A percentile compares a stretch with the other conserved stretches of the same genome.
phyloP scores from a whole-genome alignment of 805 yeast genomes.

The Zygotorulaspora danielsina region DNA sequence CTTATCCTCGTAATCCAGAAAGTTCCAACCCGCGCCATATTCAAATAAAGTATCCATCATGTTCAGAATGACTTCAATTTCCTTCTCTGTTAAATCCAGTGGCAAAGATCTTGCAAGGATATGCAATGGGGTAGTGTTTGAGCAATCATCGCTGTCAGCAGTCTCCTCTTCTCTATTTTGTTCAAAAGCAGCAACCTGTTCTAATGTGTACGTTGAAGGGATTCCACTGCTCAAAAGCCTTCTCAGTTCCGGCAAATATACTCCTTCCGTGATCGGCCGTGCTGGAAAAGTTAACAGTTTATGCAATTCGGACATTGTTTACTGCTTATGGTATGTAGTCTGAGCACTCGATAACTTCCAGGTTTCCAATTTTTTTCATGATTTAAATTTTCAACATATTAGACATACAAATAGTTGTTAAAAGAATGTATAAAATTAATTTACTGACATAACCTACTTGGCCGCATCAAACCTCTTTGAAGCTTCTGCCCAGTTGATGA shows the following conservation, averaged over 20 bases:
- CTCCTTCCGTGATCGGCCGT: constrained; percentile 48
- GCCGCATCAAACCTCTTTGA: constrained; percentile 56
- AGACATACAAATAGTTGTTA: background rate
- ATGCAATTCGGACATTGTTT: constrained; percentile 64
- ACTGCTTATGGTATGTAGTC: no score
- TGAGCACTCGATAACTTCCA: no score
- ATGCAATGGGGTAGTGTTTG: constrained; percentile 80
- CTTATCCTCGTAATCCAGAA: constrained; percentile 62
- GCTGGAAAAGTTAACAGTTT: constrained; percentile 49
- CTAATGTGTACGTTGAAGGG: constrained; percentile 78
- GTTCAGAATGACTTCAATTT: constrained; percentile 42
- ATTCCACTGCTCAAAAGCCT: constrained; percentile 56
- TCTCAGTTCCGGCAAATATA: constrained; percentile 44
- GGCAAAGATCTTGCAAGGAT: constrained; percentile 54
- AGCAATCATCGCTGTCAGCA: constrained; percentile 37
- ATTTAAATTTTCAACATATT: constrained; percentile 1
- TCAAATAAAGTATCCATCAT: constrained; percentile 68
- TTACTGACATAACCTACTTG: constrained; percentile 4
- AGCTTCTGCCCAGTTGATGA: constrained; percentile 90
- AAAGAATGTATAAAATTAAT: constrained; percentile 2
- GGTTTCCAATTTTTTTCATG: background rate
- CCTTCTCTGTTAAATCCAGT: constrained; percentile 34
- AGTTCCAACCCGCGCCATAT: constrained; percentile 91
- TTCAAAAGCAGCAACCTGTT: constrained; percentile 62
- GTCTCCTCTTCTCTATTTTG: constrained; percentile 34